Evolutionary conservation across 2,329 filamentous ascomycete genomes (phyloP), one percentile per base, ranked within the genome.

Genomic region (Scedosporium apiospermum): DNA sequence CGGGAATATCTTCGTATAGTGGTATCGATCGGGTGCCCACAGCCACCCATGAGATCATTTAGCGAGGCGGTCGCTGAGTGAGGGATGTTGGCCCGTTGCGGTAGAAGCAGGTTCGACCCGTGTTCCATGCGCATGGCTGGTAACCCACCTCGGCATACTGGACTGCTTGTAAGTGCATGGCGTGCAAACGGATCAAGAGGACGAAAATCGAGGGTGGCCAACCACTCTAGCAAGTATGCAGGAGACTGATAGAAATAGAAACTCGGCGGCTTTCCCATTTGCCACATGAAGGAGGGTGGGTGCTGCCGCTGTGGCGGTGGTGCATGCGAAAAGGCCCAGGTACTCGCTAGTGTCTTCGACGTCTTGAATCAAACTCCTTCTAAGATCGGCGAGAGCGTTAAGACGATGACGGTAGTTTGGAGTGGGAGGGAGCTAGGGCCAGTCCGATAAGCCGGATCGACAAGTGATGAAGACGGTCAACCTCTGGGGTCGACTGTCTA

Each of bases 1-100:
- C 23, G 51, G 51, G 51, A 55, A 55, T 55, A 55, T 55, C 18
- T 55, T 55, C 51, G 51, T 55, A 55, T 55, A 55, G 51, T 55
- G 21, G n/a, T 55, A 55, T 55, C 51, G 51, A 55, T 55, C 51
- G 51, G 51, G 51, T 55, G 51, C 21, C 51, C 51, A 12, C 51
- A 55, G 51, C 51, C 51, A 27, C 16, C 51, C 51, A 27, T 55
- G 23, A 55, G 51, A 55, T 23, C 51, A 55, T 55, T 55, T 23
- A 55, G 18, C 51, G 51, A 55, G 23, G 51, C 18, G 23, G 18
- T 55, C 51, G 51, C 51, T 55, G 51, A 23, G 12, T 30, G n/a
- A 55, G 23, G 18, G 7, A 12, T 14, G 12, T 55, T 18, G 51
- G 18, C 21, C n/a, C n/a, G n/a, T 14, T 6, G 21, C 49, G 23